Evolutionary conservation across 192 early-diverging fungal species (phyloP).

Genomic region (Gaertneriomyces semiglobifer): DNA sequence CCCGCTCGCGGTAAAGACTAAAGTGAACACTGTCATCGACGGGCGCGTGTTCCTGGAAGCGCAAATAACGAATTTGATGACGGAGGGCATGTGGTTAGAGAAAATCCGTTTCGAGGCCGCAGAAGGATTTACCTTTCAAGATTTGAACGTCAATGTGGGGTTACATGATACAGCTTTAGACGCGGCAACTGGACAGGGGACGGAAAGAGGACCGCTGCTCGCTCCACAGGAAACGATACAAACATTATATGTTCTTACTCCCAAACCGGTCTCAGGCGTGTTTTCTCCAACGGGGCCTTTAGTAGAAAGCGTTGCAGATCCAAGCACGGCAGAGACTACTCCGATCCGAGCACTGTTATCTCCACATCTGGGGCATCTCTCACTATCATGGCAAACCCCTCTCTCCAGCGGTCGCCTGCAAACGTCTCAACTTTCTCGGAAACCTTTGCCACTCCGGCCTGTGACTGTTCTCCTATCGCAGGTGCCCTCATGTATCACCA

Average conservation of each 20-base stretch:
- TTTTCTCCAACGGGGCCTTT: constrained; percentile 73
- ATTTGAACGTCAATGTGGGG: constrained; percentile 53
- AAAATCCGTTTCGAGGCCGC: constrained; percentile 80
- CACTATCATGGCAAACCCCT: constrained; percentile 86
- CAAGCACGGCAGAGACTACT: constrained; percentile 56
- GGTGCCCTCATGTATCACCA: too few relatives aligned
- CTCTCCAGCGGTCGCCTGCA: constrained; percentile 86
- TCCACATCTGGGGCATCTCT: constrained; percentile 89
- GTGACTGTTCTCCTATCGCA: too few relatives aligned
- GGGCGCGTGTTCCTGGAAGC: constrained; percentile 72
- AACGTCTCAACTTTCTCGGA: constrained; percentile 86
- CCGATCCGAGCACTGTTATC: constrained; percentile 59
- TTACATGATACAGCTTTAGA: neutral
- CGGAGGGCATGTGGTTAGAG: constrained; percentile 78
- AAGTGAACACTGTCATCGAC: constrained; percentile 73
- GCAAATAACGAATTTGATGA: constrained; percentile 88
- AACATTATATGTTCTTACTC: constrained; percentile 7
- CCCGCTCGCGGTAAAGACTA: constrained; percentile 94
- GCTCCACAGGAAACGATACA: neutral
- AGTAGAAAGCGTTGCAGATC: constrained; percentile 90
- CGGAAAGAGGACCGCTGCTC: constrained; percentile 11
- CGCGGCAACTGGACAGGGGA: constrained; percentile 16
- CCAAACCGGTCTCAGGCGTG: constrained; percentile 36
- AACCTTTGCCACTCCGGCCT: constrained; percentile 23
- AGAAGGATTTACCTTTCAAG: constrained; percentile 65